Evolutionary conservation across 2,329 filamentous ascomycete genomes (phyloP), one percentile per base, ranked within the genome.

Genomic region (Fusarium sp.): DNA sequence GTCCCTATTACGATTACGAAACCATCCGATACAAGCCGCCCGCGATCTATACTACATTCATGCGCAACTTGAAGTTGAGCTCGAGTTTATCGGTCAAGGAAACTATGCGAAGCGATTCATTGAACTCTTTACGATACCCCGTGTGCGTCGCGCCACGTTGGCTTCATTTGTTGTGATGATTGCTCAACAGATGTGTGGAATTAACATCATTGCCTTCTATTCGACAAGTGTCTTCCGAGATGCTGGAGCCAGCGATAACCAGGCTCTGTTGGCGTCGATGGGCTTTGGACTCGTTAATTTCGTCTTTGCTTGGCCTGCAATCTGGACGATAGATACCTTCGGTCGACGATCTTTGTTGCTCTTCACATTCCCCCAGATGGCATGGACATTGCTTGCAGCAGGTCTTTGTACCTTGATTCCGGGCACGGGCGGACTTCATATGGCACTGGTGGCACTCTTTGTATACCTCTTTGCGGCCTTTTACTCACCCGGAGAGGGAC

Each of bases 111-210:
- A 82, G 24, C 87, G 91, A 18, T 89, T 93, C 69, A 72, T 85
- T 40, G 87, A 93, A 75, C 81, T 91, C 2, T 91, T 93, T 74
- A 91, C 88, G 13, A 86, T 93, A 60, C 90, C 91, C 3, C 87
- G 91, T 48, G 83, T 92, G 13, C 87, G 90, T 16, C 86, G 91
- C 42, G 94, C 94, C 4, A 94, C 90, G 6, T 84, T 92, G 30
- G 93, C 93, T 8, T 91, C 92, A 1, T 92, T 90, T 69, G 88
- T 89, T 2, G 92, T 95, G 71, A 97, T 97, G 93, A 89, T 92
- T 73, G 89, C 89, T 1, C 90, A 92, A 78, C 90, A 92, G 78
- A 90, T 92, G 86, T 91, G 89, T 72, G 86, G 80, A 54, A 86
- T 92, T 78, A 92, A 93, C 76, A 91, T 93, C 60, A 91, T 94